Base-by-base conservation (phyloP, 768 basidiomycete species). In the Suillus luteus region DNA sequence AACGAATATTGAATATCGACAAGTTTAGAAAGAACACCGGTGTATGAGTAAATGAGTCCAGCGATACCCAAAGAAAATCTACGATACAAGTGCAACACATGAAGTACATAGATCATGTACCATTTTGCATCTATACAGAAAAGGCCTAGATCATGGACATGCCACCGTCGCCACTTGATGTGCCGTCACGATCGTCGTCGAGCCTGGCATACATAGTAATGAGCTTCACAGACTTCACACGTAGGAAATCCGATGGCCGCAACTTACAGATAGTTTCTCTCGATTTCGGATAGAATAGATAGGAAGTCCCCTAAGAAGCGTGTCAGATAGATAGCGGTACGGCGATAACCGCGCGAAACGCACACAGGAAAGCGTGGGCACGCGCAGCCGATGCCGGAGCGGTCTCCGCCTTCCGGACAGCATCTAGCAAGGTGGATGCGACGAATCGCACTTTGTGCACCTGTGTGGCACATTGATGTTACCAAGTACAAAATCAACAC, bases 401-500 rank as follows among this genome's bases (percentile, higher is more conserved):
- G 8, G 86, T 90, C 71, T 92, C 91, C 55, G 87, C 90, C 76
- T 91, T 90, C 58, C 88, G 82, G 40, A 96, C 90, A 19, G 91
- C 86, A 72, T 95, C 93, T 64, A 96, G 81, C 59, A 96, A 78
- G 2, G 93, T 94, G 14, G 93, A 95, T 17, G 95, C 95, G 43
- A 96, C 93, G 73, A 94, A 96, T 63, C 95, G 88, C 66, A 96
- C 93, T 82, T 96, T 96, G 73, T 92, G 89, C 17, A 96, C 92
- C 88, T 90, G 66, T 40, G 77, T 66, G 37, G 22, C 46, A 15
- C 24, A 24, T 27, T 5, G 40, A 19, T 58, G 24, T 58, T 6
- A 41, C 40, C 2, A 41, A 31, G 17, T 19, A 31, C 57, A 27
- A 40, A 43, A 71, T 67, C 3, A 70, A 67, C 22, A 54, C 19